These are phyloP conservation scores for Polygonum maritimum DNA, from an alignment of 148 eudicot species.

Conservation along the genomic window DNA sequence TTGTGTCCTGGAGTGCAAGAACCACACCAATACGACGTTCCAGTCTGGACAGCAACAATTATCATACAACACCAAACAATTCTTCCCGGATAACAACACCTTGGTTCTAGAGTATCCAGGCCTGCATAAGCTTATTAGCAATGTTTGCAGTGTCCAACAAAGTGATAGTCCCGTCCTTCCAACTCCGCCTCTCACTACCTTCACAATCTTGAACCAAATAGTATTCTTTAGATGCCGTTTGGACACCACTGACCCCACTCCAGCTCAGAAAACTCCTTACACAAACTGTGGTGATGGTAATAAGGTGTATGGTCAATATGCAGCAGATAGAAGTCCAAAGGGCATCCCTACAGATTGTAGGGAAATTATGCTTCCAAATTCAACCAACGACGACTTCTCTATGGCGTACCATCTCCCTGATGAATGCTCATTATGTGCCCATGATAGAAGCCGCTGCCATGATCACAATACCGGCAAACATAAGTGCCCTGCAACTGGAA, in stretches of 20 bases:
- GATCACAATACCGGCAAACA: neutral
- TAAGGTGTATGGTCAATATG: neutral
- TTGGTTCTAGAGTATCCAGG: neutral
- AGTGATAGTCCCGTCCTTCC: neutral
- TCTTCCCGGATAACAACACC: neutral
- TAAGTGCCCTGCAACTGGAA: neutral
- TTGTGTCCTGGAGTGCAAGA: neutral
- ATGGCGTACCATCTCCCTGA: neutral
- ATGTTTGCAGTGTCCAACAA: neutral
- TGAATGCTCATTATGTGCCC: neutral
- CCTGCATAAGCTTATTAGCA: neutral
- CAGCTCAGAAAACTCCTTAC: neutral
- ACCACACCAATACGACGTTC: neutral
- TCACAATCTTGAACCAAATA: neutral
- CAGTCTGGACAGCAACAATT: neutral
- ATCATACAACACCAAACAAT: neutral
- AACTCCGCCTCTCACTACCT: neutral
- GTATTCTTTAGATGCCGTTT: neutral
- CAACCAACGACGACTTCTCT: neutral
- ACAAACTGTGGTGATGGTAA: neutral
- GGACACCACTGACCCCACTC: neutral
- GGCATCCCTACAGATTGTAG: neutral
- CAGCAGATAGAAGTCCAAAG: neutral
- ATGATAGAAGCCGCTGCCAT: neutral
- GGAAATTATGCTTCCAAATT: neutral